Base-by-base conservation (phyloP, 1,139 yeast species). In the Hemisphaericaspora xylofermentans region DNA sequence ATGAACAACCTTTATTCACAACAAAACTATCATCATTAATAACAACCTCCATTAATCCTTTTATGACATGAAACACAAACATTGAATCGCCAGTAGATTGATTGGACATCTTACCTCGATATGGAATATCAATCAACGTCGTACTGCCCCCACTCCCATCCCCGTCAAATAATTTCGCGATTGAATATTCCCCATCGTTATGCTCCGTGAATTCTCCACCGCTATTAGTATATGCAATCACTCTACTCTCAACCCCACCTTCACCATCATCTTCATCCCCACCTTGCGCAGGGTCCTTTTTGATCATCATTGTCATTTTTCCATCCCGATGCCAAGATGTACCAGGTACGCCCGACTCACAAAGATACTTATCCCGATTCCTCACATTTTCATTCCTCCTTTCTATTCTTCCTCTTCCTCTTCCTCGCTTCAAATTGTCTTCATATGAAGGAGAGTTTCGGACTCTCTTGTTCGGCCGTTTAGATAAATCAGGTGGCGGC, bases 371-470 rank as follows among this genome's bases (percentile, higher is more conserved):
- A 18, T 31, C 34, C n/a, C 34, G 14, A 8, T 31, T 31, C n/a
- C 21, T 6, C 16, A 13, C 29, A 26, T 14, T 13, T 26, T 14
- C 16, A 21, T 21, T 21, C 8, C 6, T 21, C 24, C 8, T 26
- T 26, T 6, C 28, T 12, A 6, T 26, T 14, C 13, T 16, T 19
- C 31, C 2, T 9, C 32, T 2, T 13, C 9, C 24, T 9, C 24
- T 6, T n/a, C 14, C 31, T 5, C 12, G 15, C n/a, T 26, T 3
- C 3, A n/a, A n/a, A n/a, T n/a, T n/a, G n/a, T n/a, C 22, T 56
- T 85, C 86, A 57, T 74, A 86, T 9, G 89, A 93, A 48, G 88
- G 66, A 0, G 96, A 95, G 2, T 84, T 74, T 49, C 77, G 76
- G 0, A 79, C 76, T 53, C 96, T 72, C 34, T 73, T n/a, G n/a